Percentiles rank a stretch among this genome's conserved stretches.
Evolutionary conservation across 441 rosid species (phyloP).

Genomic region (Arabidopsis hybrid): DNA sequence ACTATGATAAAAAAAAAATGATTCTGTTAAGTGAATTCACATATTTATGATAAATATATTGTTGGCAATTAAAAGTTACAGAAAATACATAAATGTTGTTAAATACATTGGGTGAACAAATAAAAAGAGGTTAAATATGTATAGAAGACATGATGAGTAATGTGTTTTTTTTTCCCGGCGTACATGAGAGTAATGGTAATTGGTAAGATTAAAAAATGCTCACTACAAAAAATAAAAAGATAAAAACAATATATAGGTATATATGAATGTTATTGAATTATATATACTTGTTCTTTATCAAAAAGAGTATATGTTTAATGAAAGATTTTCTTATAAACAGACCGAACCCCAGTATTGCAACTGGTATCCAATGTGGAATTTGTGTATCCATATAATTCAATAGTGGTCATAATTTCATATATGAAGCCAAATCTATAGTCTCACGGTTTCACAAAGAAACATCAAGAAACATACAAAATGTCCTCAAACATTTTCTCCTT

Average conservation of each 20-base stretch:
- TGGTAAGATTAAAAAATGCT: background rate
- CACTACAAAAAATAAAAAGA: background rate
- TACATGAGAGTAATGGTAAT: background rate
- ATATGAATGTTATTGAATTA: background rate
- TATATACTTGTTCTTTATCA: conserved; percentile 26
- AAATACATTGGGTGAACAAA: too few relatives aligned
- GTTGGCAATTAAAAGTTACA: background rate
- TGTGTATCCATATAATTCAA: conserved; percentile 33
- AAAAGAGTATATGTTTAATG: conserved; percentile 35
- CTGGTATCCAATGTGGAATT: conserved; percentile 65
- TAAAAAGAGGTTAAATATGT: background rate
- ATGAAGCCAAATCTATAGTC: conserved; percentile 52
- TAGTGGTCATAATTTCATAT: conserved; percentile 51
- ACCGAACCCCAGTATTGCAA: conserved; percentile 13
- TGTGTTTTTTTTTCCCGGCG: too few relatives aligned
- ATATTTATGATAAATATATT: background rate
- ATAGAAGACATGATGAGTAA: background rate
- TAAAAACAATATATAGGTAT: background rate
- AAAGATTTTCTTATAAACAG: conserved; percentile 27
- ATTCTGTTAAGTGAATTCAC: background rate
- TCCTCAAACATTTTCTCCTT: conserved; percentile 7
- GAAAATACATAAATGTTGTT: too few relatives aligned
- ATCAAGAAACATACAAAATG: conserved; percentile 44
- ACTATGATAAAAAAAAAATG: too few relatives aligned
- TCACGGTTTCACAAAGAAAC: conserved; percentile 43